Evolutionary conservation across 78 protist species (phyloP).

Genomic region (Planoprotostelium fungivorum): DNA sequence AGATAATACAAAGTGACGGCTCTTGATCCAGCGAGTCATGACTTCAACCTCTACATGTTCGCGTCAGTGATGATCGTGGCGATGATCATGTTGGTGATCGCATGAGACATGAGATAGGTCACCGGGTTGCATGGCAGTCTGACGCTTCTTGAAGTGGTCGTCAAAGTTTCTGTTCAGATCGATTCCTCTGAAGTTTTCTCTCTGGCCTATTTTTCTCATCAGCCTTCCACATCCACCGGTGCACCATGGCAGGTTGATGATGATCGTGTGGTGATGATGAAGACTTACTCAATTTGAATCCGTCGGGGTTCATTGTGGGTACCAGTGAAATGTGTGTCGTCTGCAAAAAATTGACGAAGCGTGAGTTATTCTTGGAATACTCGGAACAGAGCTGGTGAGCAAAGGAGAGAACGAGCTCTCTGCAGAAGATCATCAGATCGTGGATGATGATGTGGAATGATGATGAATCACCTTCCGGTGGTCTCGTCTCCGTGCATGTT

Average conservation of each 20-base stretch:
- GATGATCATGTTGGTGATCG: no score
- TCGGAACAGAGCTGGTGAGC: constrained; percentile 8
- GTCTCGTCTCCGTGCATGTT: constrained; percentile 88
- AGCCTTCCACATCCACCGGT: background rate
- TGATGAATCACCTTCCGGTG: constrained; percentile 53
- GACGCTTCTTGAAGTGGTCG: constrained; percentile 9
- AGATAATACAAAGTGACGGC: constrained; percentile 39
- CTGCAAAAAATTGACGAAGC: constrained; percentile 8
- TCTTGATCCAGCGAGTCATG: constrained; percentile 43
- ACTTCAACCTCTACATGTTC: constrained; percentile 15
- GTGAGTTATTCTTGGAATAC: constrained; percentile 4
- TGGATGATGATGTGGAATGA: background rate
- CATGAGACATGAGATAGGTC: background rate
- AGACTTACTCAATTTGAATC: constrained; percentile 36
- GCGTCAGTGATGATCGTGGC: background rate
- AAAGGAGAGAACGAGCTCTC: constrained; percentile 6
- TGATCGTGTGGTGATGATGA: background rate
- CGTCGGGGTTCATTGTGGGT: constrained; percentile 85
- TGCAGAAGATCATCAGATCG: background rate
- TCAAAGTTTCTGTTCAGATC: constrained; percentile 80
- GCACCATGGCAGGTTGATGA: background rate
- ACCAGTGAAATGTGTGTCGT: constrained; percentile 45
- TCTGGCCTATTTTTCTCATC: background rate
- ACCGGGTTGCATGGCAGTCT: background rate
- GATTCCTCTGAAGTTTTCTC: background rate